A percentile compares a stretch with the other conserved stretches of the same genome.
Evolutionary conservation across 108 stramenopile species (phyloP).

Genomic region (Nitzschia palea): DNA sequence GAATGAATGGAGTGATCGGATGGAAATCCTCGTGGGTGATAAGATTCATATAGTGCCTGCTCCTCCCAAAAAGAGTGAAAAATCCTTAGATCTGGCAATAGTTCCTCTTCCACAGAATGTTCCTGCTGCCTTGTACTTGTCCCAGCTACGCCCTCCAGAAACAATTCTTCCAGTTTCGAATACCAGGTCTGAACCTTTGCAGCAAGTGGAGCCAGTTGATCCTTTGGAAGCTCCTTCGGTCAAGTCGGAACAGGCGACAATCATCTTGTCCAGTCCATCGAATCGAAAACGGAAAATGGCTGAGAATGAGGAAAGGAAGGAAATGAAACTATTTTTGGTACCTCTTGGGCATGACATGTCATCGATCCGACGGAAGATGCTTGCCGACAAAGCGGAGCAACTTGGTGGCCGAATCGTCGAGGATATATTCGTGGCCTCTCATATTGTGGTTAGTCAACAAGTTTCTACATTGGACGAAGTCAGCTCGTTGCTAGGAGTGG

Average conservation of each 20-base stretch:
- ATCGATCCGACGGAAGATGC: background rate
- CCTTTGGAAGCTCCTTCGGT: background rate
- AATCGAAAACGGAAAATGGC: background rate
- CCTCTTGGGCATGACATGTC: slow-evolving; percentile 30
- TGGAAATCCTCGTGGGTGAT: background rate
- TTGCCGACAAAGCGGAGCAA: slow-evolving; percentile 14
- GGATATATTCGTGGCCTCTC: slow-evolving; percentile 5
- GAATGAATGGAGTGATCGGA: background rate
- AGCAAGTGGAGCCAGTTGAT: background rate
- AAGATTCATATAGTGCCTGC: background rate
- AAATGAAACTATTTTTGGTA: slow-evolving; percentile 7
- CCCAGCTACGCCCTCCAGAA: background rate
- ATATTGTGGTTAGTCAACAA: slow-evolving; percentile 26
- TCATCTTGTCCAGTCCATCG: background rate
- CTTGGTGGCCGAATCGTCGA: slow-evolving; percentile 5
- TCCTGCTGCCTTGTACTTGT: background rate
- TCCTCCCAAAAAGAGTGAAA: background rate
- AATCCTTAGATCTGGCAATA: background rate
- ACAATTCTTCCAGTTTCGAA: background rate
- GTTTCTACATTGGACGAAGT: slow-evolving; percentile 15
- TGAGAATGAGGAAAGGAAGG: background rate
- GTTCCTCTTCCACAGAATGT: background rate
- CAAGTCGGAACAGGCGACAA: background rate
- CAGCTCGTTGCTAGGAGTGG: background rate
- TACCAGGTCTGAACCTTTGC: background rate